phyloP scores from a whole-genome alignment of 2,329 filamentous ascomycete species.

The Colletotrichum musae region DNA sequence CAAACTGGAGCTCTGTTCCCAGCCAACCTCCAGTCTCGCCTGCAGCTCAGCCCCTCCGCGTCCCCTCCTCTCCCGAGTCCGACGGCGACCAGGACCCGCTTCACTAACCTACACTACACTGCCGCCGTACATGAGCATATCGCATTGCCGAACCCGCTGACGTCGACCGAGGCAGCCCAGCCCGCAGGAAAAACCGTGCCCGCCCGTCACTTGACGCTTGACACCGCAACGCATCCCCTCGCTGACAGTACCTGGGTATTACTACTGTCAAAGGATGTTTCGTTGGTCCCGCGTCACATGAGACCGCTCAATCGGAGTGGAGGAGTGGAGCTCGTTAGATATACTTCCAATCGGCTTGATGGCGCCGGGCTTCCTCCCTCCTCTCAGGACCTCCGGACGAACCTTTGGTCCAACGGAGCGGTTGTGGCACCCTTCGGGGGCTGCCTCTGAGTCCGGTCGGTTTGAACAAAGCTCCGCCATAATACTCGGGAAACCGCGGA shows the following conservation, averaged over 20 bases:
- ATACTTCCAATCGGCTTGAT: neutral
- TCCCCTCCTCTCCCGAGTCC: neutral
- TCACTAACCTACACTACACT: too few species aligned
- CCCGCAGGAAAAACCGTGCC: too few species aligned
- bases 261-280: neutral
- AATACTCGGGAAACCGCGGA: too few species aligned
- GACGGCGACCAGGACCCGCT: neutral
- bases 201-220: neutral
- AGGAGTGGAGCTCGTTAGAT: neutral
- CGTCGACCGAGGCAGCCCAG: too few species aligned
- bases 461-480: neutral
- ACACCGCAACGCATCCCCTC: neutral
- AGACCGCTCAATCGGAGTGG: neutral
- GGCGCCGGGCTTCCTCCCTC: neutral
- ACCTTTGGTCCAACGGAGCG: slow-evolving; percentile 25
- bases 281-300: neutral
- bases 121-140: too few species aligned
- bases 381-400: slow-evolving; percentile 22
- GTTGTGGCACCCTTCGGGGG: neutral
- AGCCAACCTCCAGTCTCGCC: too few species aligned
- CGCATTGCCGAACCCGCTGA: too few species aligned
- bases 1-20: slow-evolving; percentile 9
- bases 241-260: neutral
- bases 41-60: neutral
- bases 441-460: neutral